These are phyloP conservation scores for Artemisia argyi DNA, from an alignment of 129 eudicot genomes.

Conservation along the genomic window DNA sequence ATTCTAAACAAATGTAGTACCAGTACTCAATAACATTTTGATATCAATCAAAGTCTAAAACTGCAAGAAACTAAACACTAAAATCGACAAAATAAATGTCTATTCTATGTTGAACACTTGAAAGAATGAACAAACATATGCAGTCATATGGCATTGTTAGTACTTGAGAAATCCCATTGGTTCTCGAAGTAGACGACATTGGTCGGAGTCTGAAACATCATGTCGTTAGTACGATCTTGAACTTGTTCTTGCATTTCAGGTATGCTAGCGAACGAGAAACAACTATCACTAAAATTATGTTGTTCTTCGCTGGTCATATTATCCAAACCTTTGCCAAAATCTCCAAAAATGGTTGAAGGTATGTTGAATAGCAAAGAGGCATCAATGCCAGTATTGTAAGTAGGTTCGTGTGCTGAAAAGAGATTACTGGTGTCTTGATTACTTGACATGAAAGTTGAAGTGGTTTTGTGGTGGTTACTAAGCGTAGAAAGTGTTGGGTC, in stretches of 20 bases:
- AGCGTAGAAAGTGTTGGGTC: conserved; percentile 9
- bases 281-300: conserved; percentile 14
- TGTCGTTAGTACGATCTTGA: neutral
- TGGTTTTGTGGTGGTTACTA: neutral
- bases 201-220: conserved; percentile 19
- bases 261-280: conserved; percentile 10
- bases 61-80: neutral
- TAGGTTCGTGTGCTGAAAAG: conserved; percentile 11
- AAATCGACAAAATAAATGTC: neutral
- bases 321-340: conserved; percentile 28
- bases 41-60: too few species aligned
- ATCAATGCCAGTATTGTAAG: conserved; percentile 22
- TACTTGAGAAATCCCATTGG: conserved; percentile 43
- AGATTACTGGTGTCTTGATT: neutral
- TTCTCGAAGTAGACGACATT: conserved; percentile 28
- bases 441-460: conserved; percentile 14
- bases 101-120: neutral
- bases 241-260: conserved; percentile 22
- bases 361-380: conserved; percentile 54
- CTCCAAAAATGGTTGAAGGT: conserved; percentile 53
- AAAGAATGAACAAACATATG: neutral
- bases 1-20: too few species aligned
- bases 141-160: conserved; percentile 33
- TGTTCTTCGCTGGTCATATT: conserved; percentile 9
- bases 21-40: too few species aligned